phyloP scores from a whole-genome alignment of 2,329 filamentous ascomycete species.

The Colletotrichum somersetense region DNA sequence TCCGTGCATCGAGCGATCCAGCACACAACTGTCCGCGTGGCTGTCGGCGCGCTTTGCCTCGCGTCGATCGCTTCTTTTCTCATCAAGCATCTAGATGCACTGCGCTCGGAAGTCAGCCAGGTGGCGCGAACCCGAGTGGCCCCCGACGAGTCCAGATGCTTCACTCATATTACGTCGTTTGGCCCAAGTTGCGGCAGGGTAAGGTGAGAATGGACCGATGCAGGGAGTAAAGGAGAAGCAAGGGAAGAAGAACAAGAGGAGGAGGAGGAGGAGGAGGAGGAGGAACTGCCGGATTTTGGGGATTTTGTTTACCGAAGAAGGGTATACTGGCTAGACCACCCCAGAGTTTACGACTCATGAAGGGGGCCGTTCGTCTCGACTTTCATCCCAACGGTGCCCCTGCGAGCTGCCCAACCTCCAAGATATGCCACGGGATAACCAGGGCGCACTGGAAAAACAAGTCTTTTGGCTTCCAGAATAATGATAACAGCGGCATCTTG shows the following conservation, averaged over 20 bases:
- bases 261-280: neutral
- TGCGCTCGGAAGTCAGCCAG: neutral
- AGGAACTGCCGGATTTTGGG: constrained; percentile 4
- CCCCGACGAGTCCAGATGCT: neutral
- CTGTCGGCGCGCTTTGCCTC: constrained; percentile 10
- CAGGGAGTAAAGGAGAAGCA: neutral
- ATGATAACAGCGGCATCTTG: constrained; percentile 19
- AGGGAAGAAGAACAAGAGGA: neutral
- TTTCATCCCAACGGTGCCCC: constrained; percentile 37
- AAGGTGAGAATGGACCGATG: constrained; percentile 29
- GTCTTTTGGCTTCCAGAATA: constrained; percentile 1
- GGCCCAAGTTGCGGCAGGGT: constrained; percentile 28
- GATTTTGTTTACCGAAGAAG: neutral
- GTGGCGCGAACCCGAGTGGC: neutral
- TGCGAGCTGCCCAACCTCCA: constrained; percentile 34
- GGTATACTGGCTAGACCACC: constrained; percentile 10
- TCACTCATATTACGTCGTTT: constrained; percentile 26
- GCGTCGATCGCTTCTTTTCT: constrained; percentile 29
- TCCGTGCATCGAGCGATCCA: constrained; percentile 6
- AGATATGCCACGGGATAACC: neutral
- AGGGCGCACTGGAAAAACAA: constrained; percentile 9
- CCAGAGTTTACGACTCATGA: constrained; percentile 33
- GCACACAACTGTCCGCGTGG: constrained; percentile 16
- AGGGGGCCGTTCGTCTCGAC: constrained; percentile 34
- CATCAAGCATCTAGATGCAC: neutral